Conservation (phyloP, 805 yeast genomes). For the Candida endomychidarum region DNA sequence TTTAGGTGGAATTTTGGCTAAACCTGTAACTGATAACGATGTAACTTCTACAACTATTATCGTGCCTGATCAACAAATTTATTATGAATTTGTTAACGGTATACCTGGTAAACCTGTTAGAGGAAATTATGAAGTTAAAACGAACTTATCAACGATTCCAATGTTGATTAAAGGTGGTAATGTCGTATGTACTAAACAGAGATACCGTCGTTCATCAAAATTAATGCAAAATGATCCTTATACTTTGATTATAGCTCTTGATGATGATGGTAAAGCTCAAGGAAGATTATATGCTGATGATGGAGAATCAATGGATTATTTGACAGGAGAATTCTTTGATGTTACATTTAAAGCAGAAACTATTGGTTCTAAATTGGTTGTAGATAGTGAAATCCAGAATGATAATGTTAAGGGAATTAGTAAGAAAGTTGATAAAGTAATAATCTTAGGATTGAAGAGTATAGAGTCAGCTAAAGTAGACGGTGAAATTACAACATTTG, state of each 20-base stretch:
- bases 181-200: slow-evolving; percentile 62
- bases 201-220: slow-evolving; percentile 77
- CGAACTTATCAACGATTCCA: slow-evolving; percentile 63
- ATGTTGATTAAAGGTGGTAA: slow-evolving; percentile 77
- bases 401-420: slow-evolving; percentile 17
- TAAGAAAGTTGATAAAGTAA: slow-evolving; percentile 54
- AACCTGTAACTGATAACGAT: slow-evolving; percentile 70
- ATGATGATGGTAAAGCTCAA: slow-evolving; percentile 47
- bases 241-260: slow-evolving; percentile 65
- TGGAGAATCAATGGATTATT: slow-evolving; percentile 67
- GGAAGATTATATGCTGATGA: slow-evolving; percentile 79
- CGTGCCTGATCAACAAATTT: slow-evolving; percentile 54
- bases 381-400: slow-evolving; percentile 6
- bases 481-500: slow-evolving; percentile 17
- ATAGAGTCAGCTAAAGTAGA: background rate
- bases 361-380: slow-evolving; percentile 1
- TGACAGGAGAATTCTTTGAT: slow-evolving; percentile 45
- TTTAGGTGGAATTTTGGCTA: slow-evolving; percentile 75
- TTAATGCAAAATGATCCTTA: slow-evolving; percentile 80
- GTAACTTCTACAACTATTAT: slow-evolving; percentile 40
- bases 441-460: slow-evolving; percentile 42
- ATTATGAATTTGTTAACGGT: slow-evolving; percentile 54
- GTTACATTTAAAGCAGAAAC: slow-evolving; percentile 20
- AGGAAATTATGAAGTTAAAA: slow-evolving; percentile 31
- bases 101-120: slow-evolving; percentile 9